Conservation (phyloP, 2,329 filamentous ascomycete species). For the Aspergillus pseudoterreus region DNA sequence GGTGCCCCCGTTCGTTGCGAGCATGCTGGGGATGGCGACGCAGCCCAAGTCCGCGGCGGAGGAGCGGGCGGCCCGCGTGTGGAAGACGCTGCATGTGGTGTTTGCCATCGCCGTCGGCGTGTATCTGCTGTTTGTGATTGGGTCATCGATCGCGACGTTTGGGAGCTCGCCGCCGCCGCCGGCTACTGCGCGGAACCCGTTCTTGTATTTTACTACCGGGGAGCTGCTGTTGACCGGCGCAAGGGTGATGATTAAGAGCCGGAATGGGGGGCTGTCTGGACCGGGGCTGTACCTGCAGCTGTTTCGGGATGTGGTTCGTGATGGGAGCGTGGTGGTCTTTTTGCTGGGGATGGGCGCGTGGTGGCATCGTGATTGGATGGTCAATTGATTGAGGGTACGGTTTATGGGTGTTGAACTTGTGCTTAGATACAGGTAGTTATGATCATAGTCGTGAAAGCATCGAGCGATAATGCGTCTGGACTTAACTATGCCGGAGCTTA, state of each 20-base stretch:
- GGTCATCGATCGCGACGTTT: constrained; percentile 34
- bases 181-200: constrained; percentile 44
- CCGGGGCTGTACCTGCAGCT: constrained; percentile 35
- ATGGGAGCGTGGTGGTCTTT: constrained; percentile 45
- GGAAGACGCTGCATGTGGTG: constrained; percentile 57
- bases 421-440: neutral
- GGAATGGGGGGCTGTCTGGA: constrained; percentile 24
- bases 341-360: constrained; percentile 42
- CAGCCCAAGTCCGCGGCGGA: constrained; percentile 36
- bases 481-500: too few relatives aligned
- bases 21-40: constrained; percentile 35
- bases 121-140: constrained; percentile 46
- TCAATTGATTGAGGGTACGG: neutral
- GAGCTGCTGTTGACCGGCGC: constrained; percentile 41
- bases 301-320: constrained; percentile 36
- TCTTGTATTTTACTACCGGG: constrained; percentile 45
- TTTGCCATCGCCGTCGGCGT: constrained; percentile 55
- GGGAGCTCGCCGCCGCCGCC: constrained; percentile 41
- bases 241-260: constrained; percentile 27
- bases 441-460: too few relatives aligned
- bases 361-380: constrained; percentile 34
- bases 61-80: constrained; percentile 39
- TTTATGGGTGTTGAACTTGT: neutral
- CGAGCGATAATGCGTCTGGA: too few relatives aligned
- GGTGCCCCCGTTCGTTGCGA: constrained; percentile 37